Evolutionary conservation across 2,329 filamentous ascomycete genomes (phyloP), one percentile per base, ranked within the genome.

Genomic region (Trichoderma sp.): DNA sequence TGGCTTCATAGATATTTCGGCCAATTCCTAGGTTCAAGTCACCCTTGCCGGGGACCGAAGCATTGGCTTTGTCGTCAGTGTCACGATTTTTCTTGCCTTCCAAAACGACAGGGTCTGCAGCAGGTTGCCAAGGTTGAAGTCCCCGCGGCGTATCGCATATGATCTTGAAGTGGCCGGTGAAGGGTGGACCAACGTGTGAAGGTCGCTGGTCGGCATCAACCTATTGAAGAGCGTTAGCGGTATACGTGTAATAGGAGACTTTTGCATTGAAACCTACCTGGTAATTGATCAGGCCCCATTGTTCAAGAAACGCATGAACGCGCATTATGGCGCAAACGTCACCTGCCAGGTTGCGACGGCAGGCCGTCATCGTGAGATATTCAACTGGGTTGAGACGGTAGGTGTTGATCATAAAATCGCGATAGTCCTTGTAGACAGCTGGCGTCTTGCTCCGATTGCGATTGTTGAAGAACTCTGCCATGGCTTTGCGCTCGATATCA

Each of bases 381-480:
- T 99, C 95, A 64, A 93, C 87, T 5, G 95, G 95, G 77, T 98
- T 99, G 67, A 99, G 83, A 42, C 95, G 90, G 80, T 99, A 99
- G 15, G 95, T 98, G 82, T 99, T 99, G 82, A 99, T 93, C 95
- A 99, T 99, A 77, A 99, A 99, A 77, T 99, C 95, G 73, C 95
- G 90, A 80, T 99, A 99, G 77, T 99, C 95, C 81, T 98, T 98
- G 84, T 99, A 99, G 25, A 98, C 92, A 58, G 93, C 90, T 1
- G 93, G 91, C 0, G 95, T 99, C 83, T 99, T 99, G 88, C 95
- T 98, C 75, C 95, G 91, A 81, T 99, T 99, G 69, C 95, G 89
- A 79, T 89, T 94, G 83, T 99, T 99, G 87, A 99, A 99, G 82
- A 98, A 99, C 78, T 99, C 95, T 22, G 94, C 93, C 72, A 99